Base-by-base conservation (phyloP, 192 early-diverging fungal species). In the Kappamyces sp. region DNA sequence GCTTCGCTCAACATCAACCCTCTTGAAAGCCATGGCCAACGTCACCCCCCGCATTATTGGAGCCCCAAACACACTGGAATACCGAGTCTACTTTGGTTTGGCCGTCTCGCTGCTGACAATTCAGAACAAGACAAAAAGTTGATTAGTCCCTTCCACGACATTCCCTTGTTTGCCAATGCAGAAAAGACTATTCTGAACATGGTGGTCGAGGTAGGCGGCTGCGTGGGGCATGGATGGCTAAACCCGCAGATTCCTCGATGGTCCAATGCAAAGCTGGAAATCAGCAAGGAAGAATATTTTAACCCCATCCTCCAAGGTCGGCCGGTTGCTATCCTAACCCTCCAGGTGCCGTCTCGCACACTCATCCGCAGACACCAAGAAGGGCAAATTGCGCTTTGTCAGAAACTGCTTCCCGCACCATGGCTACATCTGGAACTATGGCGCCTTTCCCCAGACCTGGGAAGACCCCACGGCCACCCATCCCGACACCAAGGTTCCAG, bases 351-450 rank as follows among this genome's bases (percentile, higher is more conserved):
- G 23, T 23, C 23, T 23, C 23, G 23, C 23, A 23, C 23, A 23
- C 23, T 23, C 23, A 23, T 23, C 23, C 23, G 23, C 23, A 23
- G 96, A 99, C 68, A 80, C 87, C 66, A 97, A 97, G 87, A 99
- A 99, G 82, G 93, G 93, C 66, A 99, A 99, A 82, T 89, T 97
- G 62, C 87, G 96, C 60, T 96, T 84, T 71, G 94, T 99, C 61
- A 87, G 92, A 72, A 97, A 99, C 86, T 88, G 89, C 74, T 99
- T 97, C 88, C 96, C 96, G 5, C 93, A 97, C 86, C 90, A 99
- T 76, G 96, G 96, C 61, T 99, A 99, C 77, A 97, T 99, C 77
- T 99, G 96, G 96, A 99, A 99, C 93, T 97, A 99, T 67, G 96
- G 96, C 69, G 94, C 94, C 61, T 83, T 99, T 68, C 96, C 96